A percentile compares a stretch with the other conserved stretches of the same genome.
Conservation (phyloP, 352 stramenopile species). For the Globisporangium nodosum region DNA sequence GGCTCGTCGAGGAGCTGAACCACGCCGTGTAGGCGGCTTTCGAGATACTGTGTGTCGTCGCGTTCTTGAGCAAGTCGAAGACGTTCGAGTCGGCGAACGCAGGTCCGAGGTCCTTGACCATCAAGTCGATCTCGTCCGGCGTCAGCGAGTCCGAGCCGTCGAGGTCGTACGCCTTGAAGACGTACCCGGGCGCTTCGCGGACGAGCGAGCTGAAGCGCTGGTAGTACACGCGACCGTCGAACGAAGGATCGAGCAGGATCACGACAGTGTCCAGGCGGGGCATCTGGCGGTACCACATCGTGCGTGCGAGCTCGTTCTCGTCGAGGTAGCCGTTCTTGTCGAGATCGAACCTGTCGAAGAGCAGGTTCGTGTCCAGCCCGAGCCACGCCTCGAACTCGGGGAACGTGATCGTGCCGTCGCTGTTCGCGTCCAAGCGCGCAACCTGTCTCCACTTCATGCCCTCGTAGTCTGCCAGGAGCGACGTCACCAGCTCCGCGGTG, state of each 20-base stretch:
- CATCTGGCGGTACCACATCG: constrained; percentile 66
- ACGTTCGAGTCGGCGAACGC: constrained; percentile 34
- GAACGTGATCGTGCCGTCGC: constrained; percentile 55
- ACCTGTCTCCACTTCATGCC: constrained; percentile 56
- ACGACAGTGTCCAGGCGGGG: constrained; percentile 57
- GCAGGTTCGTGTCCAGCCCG: constrained; percentile 59
- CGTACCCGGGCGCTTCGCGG: constrained; percentile 37
- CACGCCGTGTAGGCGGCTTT: constrained; percentile 49
- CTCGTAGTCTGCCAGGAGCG: constrained; percentile 51
- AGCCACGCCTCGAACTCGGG: constrained; percentile 67
- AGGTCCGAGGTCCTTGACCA: constrained; percentile 57
- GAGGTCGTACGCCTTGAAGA: constrained; percentile 76
- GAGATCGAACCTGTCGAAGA: constrained; percentile 80
- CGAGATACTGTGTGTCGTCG: constrained; percentile 28
- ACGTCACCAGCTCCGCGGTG: constrained; percentile 27
- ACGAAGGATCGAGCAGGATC: constrained; percentile 73
- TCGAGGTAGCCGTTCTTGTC: constrained; percentile 84
- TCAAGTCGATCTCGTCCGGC: constrained; percentile 54
- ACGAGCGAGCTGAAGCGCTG: constrained; percentile 44
- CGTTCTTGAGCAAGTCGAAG: constrained; percentile 33
- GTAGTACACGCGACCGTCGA: constrained; percentile 81
- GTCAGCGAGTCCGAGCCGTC: constrained; percentile 50
- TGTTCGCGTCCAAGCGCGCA: constrained; percentile 37
- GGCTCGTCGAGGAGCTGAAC: constrained; percentile 58
- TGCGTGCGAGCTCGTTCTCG: constrained; percentile 70